Base-by-base conservation (phyloP, 495 filamentous ascomycete species). In the Podospora didyma region DNA sequence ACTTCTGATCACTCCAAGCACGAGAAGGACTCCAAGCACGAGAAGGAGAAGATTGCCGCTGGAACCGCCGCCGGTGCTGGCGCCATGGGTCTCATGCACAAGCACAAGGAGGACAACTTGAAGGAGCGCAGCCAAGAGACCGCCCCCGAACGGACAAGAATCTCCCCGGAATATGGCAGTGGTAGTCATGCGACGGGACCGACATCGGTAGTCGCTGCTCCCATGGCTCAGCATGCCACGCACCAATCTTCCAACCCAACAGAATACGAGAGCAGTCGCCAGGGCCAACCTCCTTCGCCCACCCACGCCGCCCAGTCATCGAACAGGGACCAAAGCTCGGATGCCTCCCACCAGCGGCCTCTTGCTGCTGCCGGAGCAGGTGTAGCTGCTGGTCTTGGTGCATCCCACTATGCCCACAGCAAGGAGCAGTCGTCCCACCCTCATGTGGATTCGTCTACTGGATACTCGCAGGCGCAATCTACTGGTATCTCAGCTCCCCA, bases 381-480 rank as follows among this genome's bases (percentile, higher is more conserved):
- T 46, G 24, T 23, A 16, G 55, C 47, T 22, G 60, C 52, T 10
- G 60, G 60, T 2, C 46, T 59, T 24, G 60, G 56, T 17, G 60
- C 60, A 5, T 53, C 45, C 39, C n/a, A 58, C 22, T 16, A 49
- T 19, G 54, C 59, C 6, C 39, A 46, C n/a, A 49, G 47, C 6
- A 28, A 51, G 5, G 37, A 53, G 1, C 24, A 34, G 2, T 24
- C 53, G 17, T 16, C 37, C 0, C 4, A 35, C 0, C 23, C 19
- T 1, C 44, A 51, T 37, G 16, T 37, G 14, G 31, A 37, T 21
- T 7, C 24, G 24, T 37, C 31, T 16, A 14, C 22, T 7, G 11
- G 31, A 14, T 7, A 2, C 20, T 19, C 6, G 7, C 17, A 31
- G 23, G 3, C 12, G 22, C 26, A 5, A 12, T 14, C 26, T 17